Evolutionary conservation across 2,329 filamentous ascomycete genomes (phyloP), one percentile per base, ranked within the genome.

Genomic region (Paracoccidioides brasiliensis): DNA sequence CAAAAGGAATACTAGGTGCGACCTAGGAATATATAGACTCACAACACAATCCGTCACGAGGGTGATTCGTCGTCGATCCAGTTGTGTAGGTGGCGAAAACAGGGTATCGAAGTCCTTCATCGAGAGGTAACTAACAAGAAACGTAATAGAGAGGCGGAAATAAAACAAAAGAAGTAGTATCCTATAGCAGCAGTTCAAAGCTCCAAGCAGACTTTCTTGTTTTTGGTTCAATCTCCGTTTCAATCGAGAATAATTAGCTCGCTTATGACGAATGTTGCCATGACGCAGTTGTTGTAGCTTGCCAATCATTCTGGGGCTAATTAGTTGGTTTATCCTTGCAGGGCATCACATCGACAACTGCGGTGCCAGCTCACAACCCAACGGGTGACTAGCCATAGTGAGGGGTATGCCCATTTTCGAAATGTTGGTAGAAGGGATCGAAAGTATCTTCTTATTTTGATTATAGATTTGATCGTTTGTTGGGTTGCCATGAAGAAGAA

Each of bases 221-320:
- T 38, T 12, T 12, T 38, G 7, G 7, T 38, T 38, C 12, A 7
- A 38, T 38, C 7, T 38, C 12, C 22, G 22, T 38, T 38, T 38
- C 37, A 12, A 38, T 38, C 7, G 12, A 38, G 12, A 38, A 15
- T 15, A 10, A 14, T 35, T n/a, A 12, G 48, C n/a, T 12, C 3
- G 42, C 14, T 44, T 7, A 52, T 52, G 49, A 52, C 49, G 37
- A 52, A 41, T 52, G 8, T 35, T 22, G 30, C 37, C 35, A 52
- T 52, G 49, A 52, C 49, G 49, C 37, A 52, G 48, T n/a, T 10
- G 37, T 22, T 5, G 49, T 52, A 28, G 49, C 35, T 52, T 52
- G 49, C 35, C 49, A 52, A 32, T 28, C 9, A 32, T 32, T 32
- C 32, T 22, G 1, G 22, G 35, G 22, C 35, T 22, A 22, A 2